Evolutionary conservation across 805 yeast genomes (phyloP).

Genomic region (Kazachstania kunashirensis): DNA sequence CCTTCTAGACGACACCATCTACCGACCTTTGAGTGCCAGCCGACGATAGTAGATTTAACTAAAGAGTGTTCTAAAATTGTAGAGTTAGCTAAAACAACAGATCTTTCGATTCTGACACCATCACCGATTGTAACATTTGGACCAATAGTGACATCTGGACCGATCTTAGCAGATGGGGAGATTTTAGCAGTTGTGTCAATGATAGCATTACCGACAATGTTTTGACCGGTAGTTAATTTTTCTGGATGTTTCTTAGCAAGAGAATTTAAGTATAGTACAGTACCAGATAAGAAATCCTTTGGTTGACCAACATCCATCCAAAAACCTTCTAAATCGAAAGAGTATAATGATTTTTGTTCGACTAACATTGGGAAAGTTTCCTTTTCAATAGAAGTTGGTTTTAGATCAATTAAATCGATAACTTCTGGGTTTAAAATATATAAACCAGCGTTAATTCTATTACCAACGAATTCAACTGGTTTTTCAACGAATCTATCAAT

Average conservation of each 20-base stretch:
- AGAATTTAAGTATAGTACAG: constrained; percentile 82
- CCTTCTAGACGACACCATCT: constrained; percentile 99
- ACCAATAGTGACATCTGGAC: constrained; percentile 97
- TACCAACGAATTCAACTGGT: constrained; percentile 98
- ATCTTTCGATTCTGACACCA: constrained; percentile 96
- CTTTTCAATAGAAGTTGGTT: constrained; percentile 98
- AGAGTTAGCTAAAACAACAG: constrained; percentile 86
- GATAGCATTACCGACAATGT: constrained; percentile 81
- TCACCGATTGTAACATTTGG: constrained; percentile 93
- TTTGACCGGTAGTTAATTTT: constrained; percentile 57
- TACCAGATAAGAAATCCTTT: constrained; percentile 96
- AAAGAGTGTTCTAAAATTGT: constrained; percentile 93
- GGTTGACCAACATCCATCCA: constrained; percentile 99
- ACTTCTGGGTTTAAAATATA: constrained; percentile 97
- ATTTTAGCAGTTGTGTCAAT: constrained; percentile 93
- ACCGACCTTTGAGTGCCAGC: constrained; percentile 98
- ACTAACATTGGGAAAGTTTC: constrained; percentile 98
- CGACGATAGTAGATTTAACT: constrained; percentile 95
- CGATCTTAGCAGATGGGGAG: constrained; percentile 86
- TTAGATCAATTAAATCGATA: constrained; percentile 90
- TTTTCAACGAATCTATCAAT: constrained; percentile 98
- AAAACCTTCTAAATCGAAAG: constrained; percentile 97
- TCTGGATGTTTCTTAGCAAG: constrained; percentile 71
- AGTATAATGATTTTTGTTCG: constrained; percentile 77
- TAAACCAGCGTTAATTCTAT: constrained; percentile 99